These are phyloP conservation scores for Hyphopichia pseudoburtonii DNA, from an alignment of 1,139 yeast genomes.

Conservation along the genomic window DNA sequence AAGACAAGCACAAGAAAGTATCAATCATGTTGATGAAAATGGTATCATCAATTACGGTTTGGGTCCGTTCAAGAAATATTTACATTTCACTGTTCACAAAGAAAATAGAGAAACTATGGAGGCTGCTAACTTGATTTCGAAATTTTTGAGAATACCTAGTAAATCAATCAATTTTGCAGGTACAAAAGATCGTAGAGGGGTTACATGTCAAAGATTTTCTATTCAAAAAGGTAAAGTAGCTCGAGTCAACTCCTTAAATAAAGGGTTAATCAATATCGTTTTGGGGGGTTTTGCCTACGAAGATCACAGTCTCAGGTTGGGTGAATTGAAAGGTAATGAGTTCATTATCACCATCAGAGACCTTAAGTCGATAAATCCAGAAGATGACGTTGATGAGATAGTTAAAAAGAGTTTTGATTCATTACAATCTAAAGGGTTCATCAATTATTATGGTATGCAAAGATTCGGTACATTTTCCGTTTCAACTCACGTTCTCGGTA, in stretches of 20 bases:
- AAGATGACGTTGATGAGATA: slow-evolving; percentile 36
- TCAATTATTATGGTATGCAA: slow-evolving; percentile 96
- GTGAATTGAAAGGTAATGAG: slow-evolving; percentile 86
- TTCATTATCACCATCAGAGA: slow-evolving; percentile 82
- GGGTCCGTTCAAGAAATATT: slow-evolving; percentile 65
- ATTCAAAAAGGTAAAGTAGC: slow-evolving; percentile 73
- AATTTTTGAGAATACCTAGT: slow-evolving; percentile 70
- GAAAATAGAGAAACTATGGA: slow-evolving; percentile 99
- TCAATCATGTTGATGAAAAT: slow-evolving; percentile 50
- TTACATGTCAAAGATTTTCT: slow-evolving; percentile 83
- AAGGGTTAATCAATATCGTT: slow-evolving; percentile 67
- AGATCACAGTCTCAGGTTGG: slow-evolving; percentile 64
- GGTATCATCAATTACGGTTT: slow-evolving; percentile 55
- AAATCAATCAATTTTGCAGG: slow-evolving; percentile 82
- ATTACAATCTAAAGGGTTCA: slow-evolving; percentile 69
- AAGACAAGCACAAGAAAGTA: slow-evolving; percentile 41
- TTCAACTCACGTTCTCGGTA: slow-evolving; percentile 87
- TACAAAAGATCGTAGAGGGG: slow-evolving; percentile 95
- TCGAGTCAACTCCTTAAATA: slow-evolving; percentile 74
- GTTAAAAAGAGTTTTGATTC: slow-evolving; percentile 57
- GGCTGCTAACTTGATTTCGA: slow-evolving; percentile 72
- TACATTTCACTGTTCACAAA: slow-evolving; percentile 82
- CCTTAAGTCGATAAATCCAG: slow-evolving; percentile 38
- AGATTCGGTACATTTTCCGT: slow-evolving; percentile 94
- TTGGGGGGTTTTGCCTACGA: slow-evolving; percentile 78